Percentiles rank a stretch among this genome's conserved stretches.
These are phyloP conservation scores for Psilocybe sp. DNA, from an alignment of 768 basidiomycete species.

Conservation along the genomic window DNA sequence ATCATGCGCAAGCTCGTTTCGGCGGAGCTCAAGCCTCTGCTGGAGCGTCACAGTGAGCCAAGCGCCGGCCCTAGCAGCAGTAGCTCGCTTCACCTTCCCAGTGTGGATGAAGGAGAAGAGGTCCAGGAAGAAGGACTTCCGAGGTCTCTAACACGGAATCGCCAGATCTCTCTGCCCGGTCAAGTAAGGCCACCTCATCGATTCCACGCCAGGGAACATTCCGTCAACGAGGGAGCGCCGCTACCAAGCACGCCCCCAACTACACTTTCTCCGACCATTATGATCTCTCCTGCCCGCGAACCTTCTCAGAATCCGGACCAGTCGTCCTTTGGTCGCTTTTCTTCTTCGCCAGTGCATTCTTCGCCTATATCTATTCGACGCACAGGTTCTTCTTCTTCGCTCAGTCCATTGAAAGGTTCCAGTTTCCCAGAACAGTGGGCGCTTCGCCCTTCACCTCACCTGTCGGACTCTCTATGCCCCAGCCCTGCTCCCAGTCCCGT, in stretches of 20 bases:
- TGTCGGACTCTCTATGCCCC: constrained; percentile 10
- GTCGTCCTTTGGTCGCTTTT: constrained; percentile 3
- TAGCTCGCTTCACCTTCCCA: constrained; percentile 7
- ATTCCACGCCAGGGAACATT: constrained; percentile 12
- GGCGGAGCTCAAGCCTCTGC: constrained; percentile 38
- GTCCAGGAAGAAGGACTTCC: constrained; percentile 10
- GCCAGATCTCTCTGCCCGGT: constrained; percentile 10
- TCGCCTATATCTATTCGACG: constrained; percentile 10
- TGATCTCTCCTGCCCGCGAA: constrained; percentile 12
- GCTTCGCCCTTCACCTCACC: constrained; percentile 3
- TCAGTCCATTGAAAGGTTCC: constrained; percentile 12
- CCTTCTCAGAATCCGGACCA: constrained; percentile 1
- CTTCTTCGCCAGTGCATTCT: constrained; percentile 11
- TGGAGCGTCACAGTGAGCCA: constrained; percentile 26
- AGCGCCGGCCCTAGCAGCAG: constrained; percentile 6
- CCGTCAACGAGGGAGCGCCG: constrained; percentile 8
- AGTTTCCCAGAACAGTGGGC: constrained; percentile 13
- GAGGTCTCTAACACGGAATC: constrained; percentile 7
- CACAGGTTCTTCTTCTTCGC: constrained; percentile 14
- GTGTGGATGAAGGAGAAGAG: constrained; percentile 6
- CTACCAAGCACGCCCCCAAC: constrained; percentile 10
- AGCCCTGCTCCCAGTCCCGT: constrained; percentile 15
- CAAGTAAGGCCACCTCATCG: constrained; percentile 3
- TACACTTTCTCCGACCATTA: constrained; percentile 11
- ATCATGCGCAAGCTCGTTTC: constrained; percentile 43